Conservation (phyloP, 202 grass and related monocot genomes). For the Thinopyrum obtusiflorum region DNA sequence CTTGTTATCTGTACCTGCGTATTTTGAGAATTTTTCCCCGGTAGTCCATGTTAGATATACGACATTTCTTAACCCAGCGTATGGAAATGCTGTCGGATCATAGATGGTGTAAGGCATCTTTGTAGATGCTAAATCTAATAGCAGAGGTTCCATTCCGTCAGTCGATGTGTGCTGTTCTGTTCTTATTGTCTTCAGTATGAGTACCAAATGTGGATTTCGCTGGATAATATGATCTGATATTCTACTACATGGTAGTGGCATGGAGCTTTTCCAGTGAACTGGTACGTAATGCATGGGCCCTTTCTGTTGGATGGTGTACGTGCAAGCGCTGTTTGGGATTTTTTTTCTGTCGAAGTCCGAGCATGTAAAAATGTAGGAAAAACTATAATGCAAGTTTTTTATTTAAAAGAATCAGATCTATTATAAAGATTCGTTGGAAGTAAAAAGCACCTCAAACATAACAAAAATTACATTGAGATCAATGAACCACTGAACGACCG, state of each 20-base stretch:
- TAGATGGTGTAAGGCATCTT: slow-evolving; percentile 42
- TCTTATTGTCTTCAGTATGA: neutral
- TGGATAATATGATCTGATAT: neutral
- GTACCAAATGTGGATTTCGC: neutral
- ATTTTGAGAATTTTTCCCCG: neutral
- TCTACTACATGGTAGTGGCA: neutral
- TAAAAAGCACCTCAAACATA: no score
- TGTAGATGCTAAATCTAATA: slow-evolving; percentile 25
- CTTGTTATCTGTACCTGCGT: slow-evolving; percentile 13
- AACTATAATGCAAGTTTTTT: neutral
- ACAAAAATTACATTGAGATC: no score
- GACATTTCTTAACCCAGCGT: slow-evolving; percentile 20
- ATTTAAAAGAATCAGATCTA: no score
- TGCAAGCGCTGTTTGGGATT: no score
- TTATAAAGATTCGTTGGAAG: no score
- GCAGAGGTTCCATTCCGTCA: neutral
- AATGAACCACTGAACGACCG: no score
- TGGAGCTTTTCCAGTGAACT: neutral
- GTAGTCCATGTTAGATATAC: slow-evolving; percentile 22
- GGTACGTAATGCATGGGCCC: neutral
- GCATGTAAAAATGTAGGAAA: neutral
- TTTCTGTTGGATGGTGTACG: no score
- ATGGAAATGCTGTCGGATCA: slow-evolving; percentile 14
- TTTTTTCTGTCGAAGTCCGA: no score
- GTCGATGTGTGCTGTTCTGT: neutral